Conservation (phyloP, 768 basidiomycete species). For the Chalciporus sphaerocephalus region DNA sequence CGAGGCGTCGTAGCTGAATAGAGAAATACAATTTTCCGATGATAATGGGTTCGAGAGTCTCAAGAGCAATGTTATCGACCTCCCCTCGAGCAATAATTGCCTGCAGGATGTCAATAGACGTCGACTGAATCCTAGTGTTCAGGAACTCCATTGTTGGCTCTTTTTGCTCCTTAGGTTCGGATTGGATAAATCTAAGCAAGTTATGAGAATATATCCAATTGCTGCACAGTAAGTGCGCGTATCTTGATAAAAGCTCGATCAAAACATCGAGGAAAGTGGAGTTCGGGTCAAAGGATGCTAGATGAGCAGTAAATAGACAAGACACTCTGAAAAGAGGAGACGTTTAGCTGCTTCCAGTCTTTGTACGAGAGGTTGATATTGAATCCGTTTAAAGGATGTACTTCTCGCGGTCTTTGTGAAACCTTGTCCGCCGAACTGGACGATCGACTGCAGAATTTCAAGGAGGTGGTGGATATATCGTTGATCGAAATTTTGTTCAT, state of each 20-base stretch:
- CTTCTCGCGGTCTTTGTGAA: slow-evolving; percentile 72
- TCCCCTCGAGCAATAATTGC: slow-evolving; percentile 80
- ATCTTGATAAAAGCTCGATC: slow-evolving; percentile 72
- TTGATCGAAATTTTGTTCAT: slow-evolving; percentile 76
- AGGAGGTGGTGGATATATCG: slow-evolving; percentile 67
- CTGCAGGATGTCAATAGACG: slow-evolving; percentile 78
- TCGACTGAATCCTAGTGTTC: slow-evolving; percentile 67
- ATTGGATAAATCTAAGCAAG: slow-evolving; percentile 60
- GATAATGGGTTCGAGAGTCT: slow-evolving; percentile 64
- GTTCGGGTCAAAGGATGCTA: slow-evolving; percentile 44
- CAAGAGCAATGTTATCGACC: slow-evolving; percentile 53
- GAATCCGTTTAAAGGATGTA: slow-evolving; percentile 59
- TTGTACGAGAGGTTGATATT: slow-evolving; percentile 56
- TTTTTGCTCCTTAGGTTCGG: slow-evolving; percentile 59
- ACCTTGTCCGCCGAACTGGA: slow-evolving; percentile 86
- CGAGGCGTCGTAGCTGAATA: slow-evolving; percentile 64
- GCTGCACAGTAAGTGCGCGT: slow-evolving; percentile 39
- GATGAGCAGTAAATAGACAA: slow-evolving; percentile 6
- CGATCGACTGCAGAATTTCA: slow-evolving; percentile 70
- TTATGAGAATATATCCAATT: slow-evolving; percentile 1
- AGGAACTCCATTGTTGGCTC: slow-evolving; percentile 51
- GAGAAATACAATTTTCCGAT: slow-evolving; percentile 72
- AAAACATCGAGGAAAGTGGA: slow-evolving; percentile 74
- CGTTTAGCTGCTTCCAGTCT: slow-evolving; percentile 57
- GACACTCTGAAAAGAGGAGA: not conserved